These are phyloP conservation scores for Ophiognomonia clavigignenti-juglandacearum DNA, from an alignment of 2,329 filamentous ascomycete genomes.

Conservation along the genomic window DNA sequence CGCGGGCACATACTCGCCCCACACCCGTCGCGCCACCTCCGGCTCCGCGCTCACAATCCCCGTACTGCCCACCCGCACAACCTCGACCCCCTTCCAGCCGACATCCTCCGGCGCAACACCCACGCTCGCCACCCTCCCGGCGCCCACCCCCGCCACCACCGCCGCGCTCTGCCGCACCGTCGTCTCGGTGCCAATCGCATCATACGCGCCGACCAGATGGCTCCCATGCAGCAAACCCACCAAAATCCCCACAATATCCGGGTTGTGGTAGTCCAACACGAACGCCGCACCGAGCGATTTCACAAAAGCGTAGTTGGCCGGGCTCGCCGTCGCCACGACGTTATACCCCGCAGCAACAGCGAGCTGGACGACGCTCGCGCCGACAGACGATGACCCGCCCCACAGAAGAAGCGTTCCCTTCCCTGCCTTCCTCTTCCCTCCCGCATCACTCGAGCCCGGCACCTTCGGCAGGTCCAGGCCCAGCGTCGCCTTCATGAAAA, in stretches of 20 bases:
- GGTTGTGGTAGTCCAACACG: conserved; percentile 18
- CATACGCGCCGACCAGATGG: conserved; percentile 10
- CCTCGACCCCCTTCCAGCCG: not conserved
- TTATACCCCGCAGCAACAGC: conserved; percentile 17
- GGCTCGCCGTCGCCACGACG: conserved; percentile 12
- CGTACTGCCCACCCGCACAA: conserved; percentile 1
- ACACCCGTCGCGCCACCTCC: conserved; percentile 3
- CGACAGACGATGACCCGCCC: conserved; percentile 41
- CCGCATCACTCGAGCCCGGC: not conserved
- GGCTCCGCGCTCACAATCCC: conserved; percentile 1
- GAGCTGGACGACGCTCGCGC: conserved; percentile 38
- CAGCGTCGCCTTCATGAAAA: conserved; percentile 21
- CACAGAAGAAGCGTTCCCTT: conserved; percentile 34
- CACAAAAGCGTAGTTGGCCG: conserved; percentile 8
- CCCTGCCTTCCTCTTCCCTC: not conserved
- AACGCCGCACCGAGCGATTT: conserved; percentile 7
- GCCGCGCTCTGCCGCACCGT: conserved; percentile 7
- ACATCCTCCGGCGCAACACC: conserved; percentile 1
- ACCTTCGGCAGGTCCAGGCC: conserved; percentile 18
- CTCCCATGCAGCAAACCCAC: not conserved
- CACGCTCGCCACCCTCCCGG: conserved; percentile 4
- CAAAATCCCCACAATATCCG: conserved; percentile 18
- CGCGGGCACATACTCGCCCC: conserved; percentile 21
- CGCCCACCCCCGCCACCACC: not conserved
- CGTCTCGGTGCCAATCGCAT: conserved; percentile 9